A percentile compares a stretch with the other conserved stretches of the same genome.
Evolutionary conservation across 2,329 filamentous ascomycete genomes (phyloP).

Genomic region (Celoporthe dispersa): DNA sequence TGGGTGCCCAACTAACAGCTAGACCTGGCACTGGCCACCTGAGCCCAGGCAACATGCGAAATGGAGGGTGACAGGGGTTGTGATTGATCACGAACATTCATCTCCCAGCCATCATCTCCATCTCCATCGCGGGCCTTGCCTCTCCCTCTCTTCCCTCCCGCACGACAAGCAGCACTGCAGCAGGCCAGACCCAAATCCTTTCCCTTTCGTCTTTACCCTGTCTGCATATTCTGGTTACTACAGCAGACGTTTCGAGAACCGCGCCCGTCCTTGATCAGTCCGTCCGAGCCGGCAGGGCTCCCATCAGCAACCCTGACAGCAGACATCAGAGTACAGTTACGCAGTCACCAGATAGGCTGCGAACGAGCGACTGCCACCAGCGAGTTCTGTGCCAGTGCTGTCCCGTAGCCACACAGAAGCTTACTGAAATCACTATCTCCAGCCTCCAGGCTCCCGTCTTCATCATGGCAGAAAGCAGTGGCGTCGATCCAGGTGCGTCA

Average conservation of each 20-base stretch:
- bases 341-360: neutral
- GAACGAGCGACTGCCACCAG: slow-evolving; percentile 13
- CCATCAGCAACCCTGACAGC: neutral
- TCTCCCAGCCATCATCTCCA: slow-evolving; percentile 18
- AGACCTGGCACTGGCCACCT: neutral
- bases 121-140: neutral
- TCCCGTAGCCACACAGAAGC: neutral
- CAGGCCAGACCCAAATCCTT: neutral
- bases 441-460: slow-evolving; percentile 5
- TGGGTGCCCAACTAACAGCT: slow-evolving; percentile 2
- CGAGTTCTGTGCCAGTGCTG: neutral
- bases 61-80: slow-evolving; percentile 13
- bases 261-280: neutral
- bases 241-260: neutral
- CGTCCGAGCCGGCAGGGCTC: slow-evolving; percentile 5
- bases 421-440: neutral
- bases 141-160: neutral
- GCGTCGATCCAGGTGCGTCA: slow-evolving; percentile 27
- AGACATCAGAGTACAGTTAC: neutral
- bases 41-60: slow-evolving; percentile 5
- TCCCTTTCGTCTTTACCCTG: neutral
- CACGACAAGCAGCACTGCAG: neutral
- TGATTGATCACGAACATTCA: slow-evolving; percentile 16
- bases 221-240: neutral
- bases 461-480: slow-evolving; percentile 30